phyloP scores from a whole-genome alignment of 1,139 yeast genomes.

The Magnusiomyces ingens region DNA sequence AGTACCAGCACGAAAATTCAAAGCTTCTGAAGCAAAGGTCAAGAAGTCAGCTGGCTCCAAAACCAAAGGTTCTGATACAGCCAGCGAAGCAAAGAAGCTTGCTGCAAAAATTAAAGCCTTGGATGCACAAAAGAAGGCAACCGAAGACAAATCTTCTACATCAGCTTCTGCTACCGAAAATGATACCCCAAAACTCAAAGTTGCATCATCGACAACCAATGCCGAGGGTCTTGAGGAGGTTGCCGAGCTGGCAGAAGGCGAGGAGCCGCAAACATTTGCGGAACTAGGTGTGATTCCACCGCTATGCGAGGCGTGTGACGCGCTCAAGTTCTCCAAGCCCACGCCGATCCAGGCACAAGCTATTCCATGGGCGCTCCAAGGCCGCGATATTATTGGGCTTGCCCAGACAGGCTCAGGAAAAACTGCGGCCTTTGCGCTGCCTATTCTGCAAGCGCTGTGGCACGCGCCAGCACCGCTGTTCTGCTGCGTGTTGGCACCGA shows the following conservation, averaged over 20 bases:
- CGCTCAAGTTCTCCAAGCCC: slow-evolving; percentile 77
- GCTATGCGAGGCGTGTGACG: slow-evolving; percentile 63
- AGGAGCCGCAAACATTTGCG: slow-evolving; percentile 30
- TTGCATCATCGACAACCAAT: no score
- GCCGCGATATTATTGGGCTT: slow-evolving; percentile 88
- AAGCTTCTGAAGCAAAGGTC: no score
- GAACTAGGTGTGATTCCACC: slow-evolving; percentile 67
- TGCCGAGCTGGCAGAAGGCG: background rate
- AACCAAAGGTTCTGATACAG: background rate
- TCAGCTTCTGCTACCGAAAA: background rate
- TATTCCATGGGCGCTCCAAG: slow-evolving; percentile 85
- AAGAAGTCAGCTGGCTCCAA: background rate
- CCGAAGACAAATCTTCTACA: background rate
- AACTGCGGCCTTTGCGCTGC: slow-evolving; percentile 81
- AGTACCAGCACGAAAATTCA: no score
- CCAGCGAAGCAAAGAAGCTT: slow-evolving; percentile 1
- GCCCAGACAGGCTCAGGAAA: slow-evolving; percentile 96
- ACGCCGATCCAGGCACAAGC: slow-evolving; percentile 92
- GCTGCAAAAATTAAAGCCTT: slow-evolving; percentile 4
- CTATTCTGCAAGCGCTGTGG: slow-evolving; percentile 86
- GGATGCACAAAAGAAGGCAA: background rate
- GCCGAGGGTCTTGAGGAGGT: background rate
- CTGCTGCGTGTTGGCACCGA: slow-evolving; percentile 89
- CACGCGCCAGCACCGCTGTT: slow-evolving; percentile 81
- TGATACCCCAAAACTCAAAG: background rate